Evolutionary conservation across 495 filamentous ascomycete genomes (phyloP), one percentile per base, ranked within the genome.

Genomic region (Aspergillus olivimuriae): DNA sequence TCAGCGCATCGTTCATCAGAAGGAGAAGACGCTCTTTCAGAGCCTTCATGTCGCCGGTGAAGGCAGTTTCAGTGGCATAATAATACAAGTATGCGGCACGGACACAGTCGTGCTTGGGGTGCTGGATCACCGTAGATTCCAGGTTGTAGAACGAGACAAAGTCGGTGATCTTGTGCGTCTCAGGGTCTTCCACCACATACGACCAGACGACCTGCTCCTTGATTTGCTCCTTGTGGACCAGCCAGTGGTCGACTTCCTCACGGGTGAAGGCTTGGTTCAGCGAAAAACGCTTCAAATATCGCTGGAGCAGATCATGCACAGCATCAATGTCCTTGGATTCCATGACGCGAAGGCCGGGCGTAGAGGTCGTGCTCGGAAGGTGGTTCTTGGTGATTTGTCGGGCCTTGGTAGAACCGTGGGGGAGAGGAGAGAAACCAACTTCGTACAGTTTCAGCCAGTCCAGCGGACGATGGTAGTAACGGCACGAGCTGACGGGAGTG

Each of bases 371-470:
- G 8, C 76, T 71, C 1, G 91, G 87, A 6, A 97, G 75, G 12
- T 78, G 74, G 62, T 87, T 95, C 62, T 83, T 87, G 16, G 80
- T 70, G 18, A 90, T 77, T 66, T 95, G 87, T 38, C 84, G 81
- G 38, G 77, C 69, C 52, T 86, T 87, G 45, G 90, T 95, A 52
- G 86, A 91, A 38, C 81, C 82, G 2, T 73, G 39, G 1, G 92
- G 92, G 9, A 92, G 74, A 23, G 83, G 84, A 23, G 85, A 89
- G 69, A 98, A 98, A 18, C 87, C 87, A 26, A 91, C 84, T 48
- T 95, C 89, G 62, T 90, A 87, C 14, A 97, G 75, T 69, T 98
- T 97, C 61, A 85, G 69, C 94, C 94, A 98, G 65, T 98, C 82
- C 41, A 98, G 63, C 11, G 86, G 79, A 40, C 92, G 86, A 60